Percentiles rank a stretch among this genome's conserved stretches.
Evolutionary conservation across 805 yeast genomes (phyloP).

Genomic region (Candida easanensis): DNA sequence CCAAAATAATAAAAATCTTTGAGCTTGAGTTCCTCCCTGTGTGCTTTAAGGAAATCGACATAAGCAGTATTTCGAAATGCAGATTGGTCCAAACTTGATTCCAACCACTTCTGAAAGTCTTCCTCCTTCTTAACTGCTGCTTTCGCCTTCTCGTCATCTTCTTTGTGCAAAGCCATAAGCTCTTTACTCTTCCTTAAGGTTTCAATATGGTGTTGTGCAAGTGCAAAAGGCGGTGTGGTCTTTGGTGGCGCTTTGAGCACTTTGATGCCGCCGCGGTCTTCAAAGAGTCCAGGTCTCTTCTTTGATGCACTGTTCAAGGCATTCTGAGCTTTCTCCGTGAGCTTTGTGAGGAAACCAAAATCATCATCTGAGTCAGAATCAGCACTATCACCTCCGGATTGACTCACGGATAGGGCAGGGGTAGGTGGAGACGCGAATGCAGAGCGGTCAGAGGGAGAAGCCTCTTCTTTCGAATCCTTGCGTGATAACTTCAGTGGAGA

Average conservation of each 20-base stretch:
- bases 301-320: neutral
- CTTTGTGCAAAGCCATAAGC: constrained; percentile 5
- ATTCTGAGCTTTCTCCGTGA: neutral
- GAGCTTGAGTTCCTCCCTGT: constrained; percentile 4
- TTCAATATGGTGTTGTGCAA: neutral
- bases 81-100: constrained; percentile 1
- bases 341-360: neutral
- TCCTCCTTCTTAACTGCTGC: constrained; percentile 8
- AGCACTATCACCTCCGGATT: neutral
- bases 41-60: constrained; percentile 5
- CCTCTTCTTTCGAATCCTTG: too few species aligned
- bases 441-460: too few species aligned
- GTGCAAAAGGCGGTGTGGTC: neutral
- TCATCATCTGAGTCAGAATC: neutral
- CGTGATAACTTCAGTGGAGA: too few species aligned
- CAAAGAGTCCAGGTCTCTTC: constrained; percentile 9
- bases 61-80: constrained; percentile 7
- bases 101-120: constrained; percentile 8
- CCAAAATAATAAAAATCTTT: constrained; percentile 12
- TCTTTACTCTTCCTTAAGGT: constrained; percentile 9
- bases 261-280: constrained; percentile 5
- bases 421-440: neutral
- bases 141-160: constrained; percentile 11
- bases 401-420: neutral
- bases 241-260: constrained; percentile 4